Evolutionary conservation across 139 green algal genomes (phyloP), one percentile per base, ranked within the genome.

Genomic region (Asterochloris sp.): DNA sequence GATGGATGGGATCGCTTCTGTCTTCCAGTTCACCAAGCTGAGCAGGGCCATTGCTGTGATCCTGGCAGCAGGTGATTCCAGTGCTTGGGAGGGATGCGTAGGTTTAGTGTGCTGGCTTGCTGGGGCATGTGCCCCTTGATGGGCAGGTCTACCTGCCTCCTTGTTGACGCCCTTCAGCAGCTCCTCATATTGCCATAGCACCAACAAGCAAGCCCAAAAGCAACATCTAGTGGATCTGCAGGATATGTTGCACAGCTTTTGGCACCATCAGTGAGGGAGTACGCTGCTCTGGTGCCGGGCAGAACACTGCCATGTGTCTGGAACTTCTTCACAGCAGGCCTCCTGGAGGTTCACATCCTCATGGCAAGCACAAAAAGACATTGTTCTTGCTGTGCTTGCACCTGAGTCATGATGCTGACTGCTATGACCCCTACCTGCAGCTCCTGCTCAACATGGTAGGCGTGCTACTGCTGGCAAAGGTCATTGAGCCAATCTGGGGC

Each of bases 401-500:
- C 27, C 0, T 19, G 24, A 9, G n/a, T 73, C 66, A 14, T 15
- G 28, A 62, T 26, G 9, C 66, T 69, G 15, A 67, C 9, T 84
- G 24, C 28, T 29, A 17, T 62, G 10, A 69, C 10, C 38, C 19
- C 0, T 78, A 10, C 13, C 2, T 82, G 75, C 92, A 98, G 93
- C 84, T 94, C 2, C 60, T 94, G 12, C 14, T 92, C 0, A 89
- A 90, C 27, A 78, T 93, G 0, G 66, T 88, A 0, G 85, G 85
- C 0, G 78, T 97, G 68, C 86, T 98, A 17, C 75, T 96, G 12
- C 69, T 98, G 26, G 88, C 89, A 0, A 88, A 90, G 0, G 78
- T 96, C 0, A 84, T 98, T 27, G 95, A 98, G 88, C 95, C 95
- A 0, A 78, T 96, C 0, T 94, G 96, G 81, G 95, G 95, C 15